A percentile compares a stretch with the other conserved stretches of the same genome.
Conservation (phyloP, 257 asterid genomes). For the Primulina huaijiensis region DNA sequence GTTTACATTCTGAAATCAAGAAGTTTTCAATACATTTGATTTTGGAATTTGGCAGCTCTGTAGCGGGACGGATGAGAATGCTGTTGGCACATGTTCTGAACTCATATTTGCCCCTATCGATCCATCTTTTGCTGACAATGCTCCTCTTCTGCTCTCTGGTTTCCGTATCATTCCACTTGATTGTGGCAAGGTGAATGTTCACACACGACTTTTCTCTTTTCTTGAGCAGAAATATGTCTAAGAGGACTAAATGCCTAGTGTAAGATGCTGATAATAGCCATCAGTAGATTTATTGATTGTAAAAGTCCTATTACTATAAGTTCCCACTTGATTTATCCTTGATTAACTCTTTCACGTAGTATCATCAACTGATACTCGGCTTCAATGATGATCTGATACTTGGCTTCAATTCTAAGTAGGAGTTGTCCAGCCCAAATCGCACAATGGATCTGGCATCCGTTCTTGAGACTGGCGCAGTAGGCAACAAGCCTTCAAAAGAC, state of each 20-base stretch:
- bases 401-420: constrained; percentile 38
- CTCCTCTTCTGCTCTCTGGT: constrained; percentile 85
- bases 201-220: neutral
- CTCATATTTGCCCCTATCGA: constrained; percentile 90
- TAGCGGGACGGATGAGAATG: constrained; percentile 82
- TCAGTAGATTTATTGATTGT: too few relatives aligned
- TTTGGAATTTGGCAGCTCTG: constrained; percentile 53
- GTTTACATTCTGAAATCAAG: neutral
- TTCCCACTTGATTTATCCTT: too few relatives aligned
- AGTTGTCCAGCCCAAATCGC: constrained; percentile 73
- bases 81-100: constrained; percentile 80
- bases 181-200: constrained; percentile 55
- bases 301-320: too few relatives aligned
- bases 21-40: neutral
- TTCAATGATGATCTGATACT: neutral
- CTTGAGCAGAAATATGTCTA: neutral
- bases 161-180: constrained; percentile 86
- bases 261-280: too few relatives aligned
- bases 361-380: neutral
- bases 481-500: constrained; percentile 44
- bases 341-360: neutral
- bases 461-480: constrained; percentile 67
- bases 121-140: constrained; percentile 80
- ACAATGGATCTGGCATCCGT: constrained; percentile 91
- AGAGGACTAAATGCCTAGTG: too few relatives aligned